A percentile compares a stretch with the other conserved stretches of the same genome.
Conservation (phyloP, 805 yeast genomes). For the Monosporozyma solicola region DNA sequence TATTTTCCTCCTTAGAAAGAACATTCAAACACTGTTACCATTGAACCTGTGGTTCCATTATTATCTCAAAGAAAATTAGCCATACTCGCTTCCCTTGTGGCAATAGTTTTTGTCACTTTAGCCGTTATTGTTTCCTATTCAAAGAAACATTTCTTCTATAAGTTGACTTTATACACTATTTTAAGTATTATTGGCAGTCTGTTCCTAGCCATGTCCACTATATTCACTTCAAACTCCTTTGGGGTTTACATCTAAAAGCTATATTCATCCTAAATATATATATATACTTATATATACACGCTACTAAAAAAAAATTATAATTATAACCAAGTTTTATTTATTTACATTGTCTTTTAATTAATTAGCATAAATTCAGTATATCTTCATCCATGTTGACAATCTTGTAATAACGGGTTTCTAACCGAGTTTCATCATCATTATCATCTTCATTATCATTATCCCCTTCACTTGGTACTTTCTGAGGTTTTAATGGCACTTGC, state of each 20-base stretch:
- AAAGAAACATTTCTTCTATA: conserved; percentile 10
- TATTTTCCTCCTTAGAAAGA: not conserved
- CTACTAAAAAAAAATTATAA: not conserved
- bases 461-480: too few species aligned
- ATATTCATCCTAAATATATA: not conserved
- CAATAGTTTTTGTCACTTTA: conserved; percentile 13
- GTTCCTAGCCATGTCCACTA: conserved; percentile 34
- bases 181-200: conserved; percentile 28
- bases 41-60: conserved; percentile 12
- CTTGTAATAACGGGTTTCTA: conserved; percentile 22
- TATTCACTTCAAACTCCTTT: conserved; percentile 35
- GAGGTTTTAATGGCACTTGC: not conserved
- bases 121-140: conserved; percentile 14
- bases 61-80: conserved; percentile 21
- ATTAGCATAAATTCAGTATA: conserved; percentile 25
- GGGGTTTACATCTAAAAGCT: conserved; percentile 36
- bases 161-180: conserved; percentile 14
- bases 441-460: not conserved
- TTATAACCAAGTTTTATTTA: not conserved
- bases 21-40: conserved; percentile 3
- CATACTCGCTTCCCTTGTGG: conserved; percentile 11
- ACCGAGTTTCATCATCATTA: conserved; percentile 7
- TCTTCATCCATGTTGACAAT: conserved; percentile 41
- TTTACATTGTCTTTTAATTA: not conserved
- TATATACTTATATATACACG: not conserved